phyloP scores from a whole-genome alignment of 192 early-diverging fungal species.

The Chytriomyces hyalinus region DNA sequence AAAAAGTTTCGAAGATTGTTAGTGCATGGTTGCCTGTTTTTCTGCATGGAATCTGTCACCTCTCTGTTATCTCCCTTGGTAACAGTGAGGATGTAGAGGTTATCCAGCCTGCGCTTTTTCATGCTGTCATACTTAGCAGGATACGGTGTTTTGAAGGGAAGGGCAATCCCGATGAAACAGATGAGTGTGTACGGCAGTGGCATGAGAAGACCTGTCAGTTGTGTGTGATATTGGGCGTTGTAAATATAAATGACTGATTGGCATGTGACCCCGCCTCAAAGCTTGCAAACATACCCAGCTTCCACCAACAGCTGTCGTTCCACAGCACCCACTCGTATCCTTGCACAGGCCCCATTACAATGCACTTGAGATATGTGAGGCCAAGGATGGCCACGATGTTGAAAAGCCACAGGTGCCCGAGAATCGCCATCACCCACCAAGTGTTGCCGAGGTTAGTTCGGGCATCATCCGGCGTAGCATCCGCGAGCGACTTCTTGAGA shows the following conservation, averaged over 20 bases:
- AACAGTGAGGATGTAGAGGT: constrained; percentile 63
- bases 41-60: no score
- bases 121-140: constrained; percentile 53
- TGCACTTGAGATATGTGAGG: constrained; percentile 51
- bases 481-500: no score
- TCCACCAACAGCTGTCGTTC: constrained; percentile 64
- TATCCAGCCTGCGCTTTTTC: constrained; percentile 57
- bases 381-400: constrained; percentile 53
- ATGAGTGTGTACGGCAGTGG: constrained; percentile 64
- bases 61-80: constrained; percentile 62
- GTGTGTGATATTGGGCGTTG: no score
- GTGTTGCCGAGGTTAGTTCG: constrained; percentile 63
- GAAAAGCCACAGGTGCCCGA: constrained; percentile 61
- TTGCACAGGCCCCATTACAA: constrained; percentile 42
- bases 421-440: constrained; percentile 54
- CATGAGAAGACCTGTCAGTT: constrained; percentile 31
- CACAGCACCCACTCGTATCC: constrained; percentile 57
- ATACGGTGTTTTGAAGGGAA: constrained; percentile 63
- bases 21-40: no score
- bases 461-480: no score
- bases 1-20: no score
- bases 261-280: no score
- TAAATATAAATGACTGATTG: no score
- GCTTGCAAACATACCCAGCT: constrained; percentile 44
- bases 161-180: constrained; percentile 60